These are phyloP conservation scores for Aspergillus tamarii DNA, from an alignment of 2,329 filamentous ascomycete genomes.

Conservation along the genomic window DNA sequence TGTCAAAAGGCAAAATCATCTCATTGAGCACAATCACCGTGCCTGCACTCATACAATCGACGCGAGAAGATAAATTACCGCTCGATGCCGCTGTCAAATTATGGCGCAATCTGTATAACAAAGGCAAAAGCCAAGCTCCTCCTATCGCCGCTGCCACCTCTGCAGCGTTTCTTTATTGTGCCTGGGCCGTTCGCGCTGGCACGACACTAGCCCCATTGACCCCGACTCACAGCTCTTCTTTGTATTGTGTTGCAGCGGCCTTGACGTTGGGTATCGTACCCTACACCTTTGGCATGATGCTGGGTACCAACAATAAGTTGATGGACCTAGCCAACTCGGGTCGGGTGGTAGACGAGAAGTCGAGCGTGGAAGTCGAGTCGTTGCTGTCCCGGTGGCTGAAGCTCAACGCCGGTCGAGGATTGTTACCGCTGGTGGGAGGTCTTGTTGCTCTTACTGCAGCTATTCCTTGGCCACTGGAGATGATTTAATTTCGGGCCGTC, in stretches of 20 bases:
- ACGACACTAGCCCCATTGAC: slow-evolving; percentile 18
- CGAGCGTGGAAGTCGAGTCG: slow-evolving; percentile 16
- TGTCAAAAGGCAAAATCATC: slow-evolving; percentile 32
- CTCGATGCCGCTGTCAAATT: slow-evolving; percentile 15
- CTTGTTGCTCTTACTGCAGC: slow-evolving; percentile 21
- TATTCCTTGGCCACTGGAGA: slow-evolving; percentile 9
- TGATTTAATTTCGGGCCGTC: not conserved
- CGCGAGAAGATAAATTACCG: slow-evolving; percentile 12
- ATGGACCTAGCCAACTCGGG: slow-evolving; percentile 22
- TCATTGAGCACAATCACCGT: slow-evolving; percentile 27
- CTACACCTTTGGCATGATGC: slow-evolving; percentile 36
- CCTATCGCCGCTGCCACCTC: slow-evolving; percentile 27
- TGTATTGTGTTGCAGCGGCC: slow-evolving; percentile 33
- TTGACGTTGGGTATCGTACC: slow-evolving; percentile 38
- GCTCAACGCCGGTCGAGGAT: slow-evolving; percentile 19
- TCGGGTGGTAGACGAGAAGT: slow-evolving; percentile 15
- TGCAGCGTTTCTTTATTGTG: slow-evolving; percentile 31
- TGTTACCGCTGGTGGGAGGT: slow-evolving; percentile 18
- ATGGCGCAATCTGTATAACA: slow-evolving; percentile 27
- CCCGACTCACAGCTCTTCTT: slow-evolving; percentile 10
- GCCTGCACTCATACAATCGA: slow-evolving; percentile 30
- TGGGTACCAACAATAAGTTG: slow-evolving; percentile 31
- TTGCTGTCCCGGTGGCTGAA: slow-evolving; percentile 16
- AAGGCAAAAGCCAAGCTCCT: slow-evolving; percentile 29
- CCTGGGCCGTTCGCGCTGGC: slow-evolving; percentile 28